Evolutionary conservation across 257 asterid species (phyloP), one percentile per base, ranked within the genome.

Genomic region (Solanum etuberosum): DNA sequence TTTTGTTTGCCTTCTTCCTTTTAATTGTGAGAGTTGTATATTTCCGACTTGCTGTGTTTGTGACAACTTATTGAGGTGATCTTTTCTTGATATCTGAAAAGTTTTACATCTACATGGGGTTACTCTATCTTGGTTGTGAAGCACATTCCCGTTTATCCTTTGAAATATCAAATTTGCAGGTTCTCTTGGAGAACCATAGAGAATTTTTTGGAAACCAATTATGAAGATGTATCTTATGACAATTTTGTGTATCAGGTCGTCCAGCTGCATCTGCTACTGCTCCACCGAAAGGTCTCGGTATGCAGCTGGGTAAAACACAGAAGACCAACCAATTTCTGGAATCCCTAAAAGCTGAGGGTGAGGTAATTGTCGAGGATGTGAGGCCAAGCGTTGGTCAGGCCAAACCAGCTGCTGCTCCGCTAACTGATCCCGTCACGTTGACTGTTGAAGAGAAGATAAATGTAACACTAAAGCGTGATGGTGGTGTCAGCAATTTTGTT

Each of bases 291-390:
- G 98, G 97, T 84, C 94, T 90, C 89, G 99, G 98, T 85, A 95
- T 96, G 98, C 89, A 96, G 92, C 94, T 96, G 82, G 99, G 99
- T 21, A 96, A 96, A 92, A 88, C 95, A 72, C 96, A 93, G 86
- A 95, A 85, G 92, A 90, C 98, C 80, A 94, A 94, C 91, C 99
- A 96, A 87, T 94, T 96, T 89, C 90, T 96, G 93, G 99, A 96
- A 88, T 94, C 99, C 86, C 92, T 96, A 63, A 96, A 93, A 91
- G 98, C 98, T 86, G 99, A 96, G 88, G 99, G 98, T 89, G 98
- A 95, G 91, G 92, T 90, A 86, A 94, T 96, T 90, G 96, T 92
- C 18, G 98, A 94, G 92, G 98, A 95, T 89, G 98, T 95, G 87
- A 92, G 97, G 88, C 98, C 99, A 34, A 92, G 86, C 84, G 70